A percentile compares a stretch with the other conserved stretches of the same genome.
Evolutionary conservation across 2,329 filamentous ascomycete genomes (phyloP).

Genomic region (Immersiporthe knoxdaviesiana): DNA sequence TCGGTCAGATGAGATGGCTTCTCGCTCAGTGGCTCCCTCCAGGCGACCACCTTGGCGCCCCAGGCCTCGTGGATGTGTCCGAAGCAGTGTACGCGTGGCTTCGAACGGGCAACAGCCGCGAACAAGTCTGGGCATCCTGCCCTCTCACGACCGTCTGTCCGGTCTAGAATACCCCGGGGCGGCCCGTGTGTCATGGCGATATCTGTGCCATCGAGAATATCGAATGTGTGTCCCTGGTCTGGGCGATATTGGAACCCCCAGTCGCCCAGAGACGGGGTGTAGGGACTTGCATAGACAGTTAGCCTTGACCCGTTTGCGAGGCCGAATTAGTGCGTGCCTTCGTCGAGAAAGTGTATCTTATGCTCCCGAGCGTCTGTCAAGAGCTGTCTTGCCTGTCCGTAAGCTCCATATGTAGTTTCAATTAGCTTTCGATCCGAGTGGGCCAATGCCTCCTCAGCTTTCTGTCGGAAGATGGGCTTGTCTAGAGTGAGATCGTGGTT

Average conservation of each 20-base stretch:
- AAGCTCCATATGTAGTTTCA: constrained; percentile 42
- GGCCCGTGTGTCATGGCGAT: constrained; percentile 60
- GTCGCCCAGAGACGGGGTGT: constrained; percentile 49
- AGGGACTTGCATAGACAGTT: constrained; percentile 57
- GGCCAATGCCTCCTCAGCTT: constrained; percentile 24
- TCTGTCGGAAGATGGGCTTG: constrained; percentile 37
- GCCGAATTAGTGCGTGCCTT: constrained; percentile 52
- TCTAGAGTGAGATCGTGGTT: constrained; percentile 56
- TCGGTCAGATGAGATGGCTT: constrained; percentile 49
- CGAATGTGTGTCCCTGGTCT: constrained; percentile 43
- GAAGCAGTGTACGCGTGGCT: constrained; percentile 57
- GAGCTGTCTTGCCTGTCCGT: constrained; percentile 43
- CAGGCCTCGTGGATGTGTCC: constrained; percentile 64
- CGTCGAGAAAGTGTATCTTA: constrained; percentile 53
- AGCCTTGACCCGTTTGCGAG: constrained; percentile 55
- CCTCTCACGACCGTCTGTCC: constrained; percentile 36
- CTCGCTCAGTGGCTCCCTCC: constrained; percentile 42
- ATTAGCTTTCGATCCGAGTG: constrained; percentile 32
- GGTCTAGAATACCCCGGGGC: constrained; percentile 55
- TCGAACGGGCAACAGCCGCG: constrained; percentile 46
- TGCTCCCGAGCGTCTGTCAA: constrained; percentile 42
- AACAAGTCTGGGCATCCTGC: constrained; percentile 52
- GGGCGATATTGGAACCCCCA: constrained; percentile 56
- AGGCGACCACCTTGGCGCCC: constrained; percentile 58
- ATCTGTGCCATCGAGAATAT: constrained; percentile 44